Conservation (phyloP, 495 filamentous ascomycete species). For the Oleoguttula mirabilis region DNA sequence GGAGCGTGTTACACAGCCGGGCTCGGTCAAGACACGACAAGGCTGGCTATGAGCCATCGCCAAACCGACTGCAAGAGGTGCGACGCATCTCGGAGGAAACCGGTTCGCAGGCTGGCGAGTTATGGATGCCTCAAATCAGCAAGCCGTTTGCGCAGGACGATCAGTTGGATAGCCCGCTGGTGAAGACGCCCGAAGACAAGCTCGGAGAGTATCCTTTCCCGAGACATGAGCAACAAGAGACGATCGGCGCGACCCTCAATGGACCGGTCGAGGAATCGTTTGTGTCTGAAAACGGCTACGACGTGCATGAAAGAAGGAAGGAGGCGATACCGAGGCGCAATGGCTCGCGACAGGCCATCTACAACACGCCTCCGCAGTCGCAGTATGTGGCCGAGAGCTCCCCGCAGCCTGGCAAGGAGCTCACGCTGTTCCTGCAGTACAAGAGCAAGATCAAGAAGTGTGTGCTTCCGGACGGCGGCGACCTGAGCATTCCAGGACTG, state of each 20-base stretch:
- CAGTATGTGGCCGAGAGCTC: conserved; percentile 54
- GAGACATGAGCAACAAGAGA: conserved; percentile 22
- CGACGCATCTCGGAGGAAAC: conserved; percentile 56
- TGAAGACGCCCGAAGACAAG: conserved; percentile 51
- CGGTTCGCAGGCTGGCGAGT: conserved; percentile 21
- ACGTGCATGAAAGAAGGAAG: conserved; percentile 1
- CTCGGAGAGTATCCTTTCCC: conserved; percentile 30
- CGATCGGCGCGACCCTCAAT: conserved; percentile 16
- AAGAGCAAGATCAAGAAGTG: conserved; percentile 96
- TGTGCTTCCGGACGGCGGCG: conserved; percentile 70
- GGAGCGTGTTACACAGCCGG: conserved; percentile 49
- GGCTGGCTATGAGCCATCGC: conserved; percentile 41
- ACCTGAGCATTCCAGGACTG: conserved; percentile 71
- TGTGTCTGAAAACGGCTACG: background rate
- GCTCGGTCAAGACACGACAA: conserved; percentile 22
- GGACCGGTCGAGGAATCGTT: conserved; percentile 18
- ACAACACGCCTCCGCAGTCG: conserved; percentile 4
- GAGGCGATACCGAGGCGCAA: conserved; percentile 5
- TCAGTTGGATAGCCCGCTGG: conserved; percentile 32
- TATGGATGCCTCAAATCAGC: conserved; percentile 30
- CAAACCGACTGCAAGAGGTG: conserved; percentile 41
- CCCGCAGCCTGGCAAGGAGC: conserved; percentile 69
- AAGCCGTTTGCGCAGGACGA: conserved; percentile 20
- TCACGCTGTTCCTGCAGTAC: conserved; percentile 95
- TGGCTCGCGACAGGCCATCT: background rate